These are phyloP conservation scores for Lodderomyces beijingensis DNA, from an alignment of 1,139 yeast genomes.

Conservation along the genomic window DNA sequence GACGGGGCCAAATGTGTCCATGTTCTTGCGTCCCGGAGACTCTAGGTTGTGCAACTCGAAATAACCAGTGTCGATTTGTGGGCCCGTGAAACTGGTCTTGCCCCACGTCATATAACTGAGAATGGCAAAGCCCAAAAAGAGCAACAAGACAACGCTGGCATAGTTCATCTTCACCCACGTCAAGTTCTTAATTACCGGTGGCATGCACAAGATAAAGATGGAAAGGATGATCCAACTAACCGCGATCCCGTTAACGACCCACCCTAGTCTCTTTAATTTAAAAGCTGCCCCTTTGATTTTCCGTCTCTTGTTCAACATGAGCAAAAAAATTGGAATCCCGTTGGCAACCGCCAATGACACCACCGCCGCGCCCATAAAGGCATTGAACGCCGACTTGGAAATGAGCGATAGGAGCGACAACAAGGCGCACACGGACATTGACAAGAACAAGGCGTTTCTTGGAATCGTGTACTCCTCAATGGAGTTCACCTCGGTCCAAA, in stretches of 20 bases:
- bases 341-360: slow-evolving; percentile 73
- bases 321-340: slow-evolving; percentile 66
- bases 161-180: slow-evolving; percentile 67
- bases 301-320: slow-evolving; percentile 56
- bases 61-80: slow-evolving; percentile 52
- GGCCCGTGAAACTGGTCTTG: slow-evolving; percentile 55
- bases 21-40: slow-evolving; percentile 10
- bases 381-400: slow-evolving; percentile 74
- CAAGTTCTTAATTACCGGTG: slow-evolving; percentile 63
- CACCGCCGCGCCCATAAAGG: slow-evolving; percentile 85
- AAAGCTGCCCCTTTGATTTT: slow-evolving; percentile 71
- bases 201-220: slow-evolving; percentile 63
- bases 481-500: slow-evolving; percentile 64
- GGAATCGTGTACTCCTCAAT: slow-evolving; percentile 60
- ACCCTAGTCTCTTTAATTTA: slow-evolving; percentile 61
- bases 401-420: slow-evolving; percentile 64
- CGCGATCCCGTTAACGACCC: slow-evolving; percentile 57
- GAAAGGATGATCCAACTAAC: slow-evolving; percentile 60
- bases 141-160: slow-evolving; percentile 56
- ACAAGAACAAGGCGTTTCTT: slow-evolving; percentile 63
- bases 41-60: slow-evolving; percentile 35
- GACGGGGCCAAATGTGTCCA: slow-evolving; percentile 14
- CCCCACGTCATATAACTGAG: slow-evolving; percentile 61
- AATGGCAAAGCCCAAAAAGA: slow-evolving; percentile 46
- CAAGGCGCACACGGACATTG: slow-evolving; percentile 60